phyloP scores from a whole-genome alignment of 176 grass and related monocot genomes.

The Carex kokanica region DNA sequence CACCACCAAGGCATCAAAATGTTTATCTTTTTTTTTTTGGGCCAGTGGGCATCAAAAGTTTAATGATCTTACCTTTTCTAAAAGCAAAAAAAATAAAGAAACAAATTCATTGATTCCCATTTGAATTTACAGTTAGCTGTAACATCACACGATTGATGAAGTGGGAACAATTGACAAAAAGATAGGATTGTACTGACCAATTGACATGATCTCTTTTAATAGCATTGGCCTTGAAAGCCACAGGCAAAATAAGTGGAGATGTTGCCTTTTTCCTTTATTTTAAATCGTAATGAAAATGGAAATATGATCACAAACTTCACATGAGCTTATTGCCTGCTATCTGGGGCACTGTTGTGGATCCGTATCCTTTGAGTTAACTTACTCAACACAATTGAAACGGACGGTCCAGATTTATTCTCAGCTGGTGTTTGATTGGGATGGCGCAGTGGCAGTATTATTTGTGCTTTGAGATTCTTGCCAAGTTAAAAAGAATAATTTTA shows the following conservation, averaged over 20 bases:
- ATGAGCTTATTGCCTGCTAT: not conserved
- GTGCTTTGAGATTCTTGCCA: too few species aligned
- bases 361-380: too few species aligned
- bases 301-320: not conserved
- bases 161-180: constrained; percentile 14
- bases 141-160: not conserved
- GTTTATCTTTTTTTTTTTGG: too few species aligned
- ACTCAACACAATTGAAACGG: too few species aligned
- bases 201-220: not conserved
- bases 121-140: not conserved
- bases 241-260: too few species aligned
- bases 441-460: too few species aligned
- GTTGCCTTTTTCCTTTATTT: too few species aligned
- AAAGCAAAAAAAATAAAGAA: not conserved
- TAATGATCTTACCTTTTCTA: not conserved
- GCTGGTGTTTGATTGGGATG: too few species aligned
- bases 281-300: not conserved
- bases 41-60: too few species aligned
- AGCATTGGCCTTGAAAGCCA: too few species aligned
- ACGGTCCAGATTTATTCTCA: too few species aligned
- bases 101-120: not conserved
- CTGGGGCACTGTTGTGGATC: not conserved
- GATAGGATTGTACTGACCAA: not conserved
- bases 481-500: too few species aligned
- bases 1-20: not conserved